Evolutionary conservation across 2,329 filamentous ascomycete species (phyloP).

Genomic region (Gaeumannomyces tritici): DNA sequence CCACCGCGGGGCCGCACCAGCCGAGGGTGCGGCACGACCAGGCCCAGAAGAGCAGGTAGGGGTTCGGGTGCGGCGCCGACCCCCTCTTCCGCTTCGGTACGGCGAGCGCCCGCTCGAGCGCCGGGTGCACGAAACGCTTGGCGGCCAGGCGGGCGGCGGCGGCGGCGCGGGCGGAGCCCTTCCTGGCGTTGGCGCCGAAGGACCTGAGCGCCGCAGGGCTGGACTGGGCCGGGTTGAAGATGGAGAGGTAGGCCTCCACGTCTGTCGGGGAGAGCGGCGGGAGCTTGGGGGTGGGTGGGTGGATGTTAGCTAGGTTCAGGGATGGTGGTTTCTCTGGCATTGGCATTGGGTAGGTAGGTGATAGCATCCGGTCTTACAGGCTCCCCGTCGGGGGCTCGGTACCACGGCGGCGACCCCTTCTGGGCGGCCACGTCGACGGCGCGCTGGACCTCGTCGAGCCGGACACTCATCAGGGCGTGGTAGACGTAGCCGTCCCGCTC

Average conservation of each 20-base stretch:
- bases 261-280: slow-evolving; percentile 45
- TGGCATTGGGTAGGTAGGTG: too few species aligned
- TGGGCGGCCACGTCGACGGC: slow-evolving; percentile 30
- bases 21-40: slow-evolving; percentile 56
- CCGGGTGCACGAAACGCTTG: slow-evolving; percentile 41
- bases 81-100: slow-evolving; percentile 35
- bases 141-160: slow-evolving; percentile 46
- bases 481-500: slow-evolving; percentile 37
- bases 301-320: background rate
- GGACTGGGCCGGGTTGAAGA: slow-evolving; percentile 51
- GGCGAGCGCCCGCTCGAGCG: slow-evolving; percentile 25
- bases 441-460: slow-evolving; percentile 37
- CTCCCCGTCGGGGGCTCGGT: slow-evolving; percentile 26
- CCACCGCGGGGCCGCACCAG: slow-evolving; percentile 50
- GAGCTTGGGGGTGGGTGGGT: slow-evolving; percentile 15
- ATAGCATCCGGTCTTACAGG: slow-evolving; percentile 8
- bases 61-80: slow-evolving; percentile 40
- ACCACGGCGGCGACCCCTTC: slow-evolving; percentile 41
- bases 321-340: too few species aligned
- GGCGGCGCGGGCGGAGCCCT: slow-evolving; percentile 47
- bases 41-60: slow-evolving; percentile 57
- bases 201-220: slow-evolving; percentile 53
- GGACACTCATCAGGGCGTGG: slow-evolving; percentile 40
- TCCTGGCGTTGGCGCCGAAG: slow-evolving; percentile 54
- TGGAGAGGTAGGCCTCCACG: slow-evolving; percentile 54